Evolutionary conservation across 306 rosid genomes (phyloP), one percentile per base, ranked within the genome.

Genomic region (Vicia faba): DNA sequence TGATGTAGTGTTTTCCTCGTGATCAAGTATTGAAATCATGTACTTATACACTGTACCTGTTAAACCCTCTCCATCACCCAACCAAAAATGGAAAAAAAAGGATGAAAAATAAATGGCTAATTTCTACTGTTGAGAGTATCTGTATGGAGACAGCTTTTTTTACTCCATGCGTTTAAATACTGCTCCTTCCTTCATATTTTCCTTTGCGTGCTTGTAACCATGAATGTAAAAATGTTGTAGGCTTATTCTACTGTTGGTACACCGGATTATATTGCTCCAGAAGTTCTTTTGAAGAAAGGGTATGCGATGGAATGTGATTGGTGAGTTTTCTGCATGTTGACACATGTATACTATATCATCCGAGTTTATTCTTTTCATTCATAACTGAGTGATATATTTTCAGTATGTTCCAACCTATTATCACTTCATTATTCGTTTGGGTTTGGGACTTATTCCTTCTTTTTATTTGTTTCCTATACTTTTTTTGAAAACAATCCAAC

Each of bases 211-310:
- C 59, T 43, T 76, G 41, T 62, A 75, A 66, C 51, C 65, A 39
- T 77, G 48, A 55, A 35, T 71, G 45, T 49, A 56, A 78, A 64
- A 79, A 69, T 29, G 61, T 77, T 86, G 76, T 83, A 95, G 99
- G 99, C 99, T 76, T 95, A 90, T 82, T 95, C 99, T 40, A 90
- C 99, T n/a, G 99, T 95, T 75, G 99, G 99, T 63, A 95, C 99
- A 36, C 99, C 99, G 4, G 99, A 93, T 78, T 93, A 93, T 70
- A 93, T 93, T 83, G 99, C 99, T 74, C 99, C 99, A 14, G 99
- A 93, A 84, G 99, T 95, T 86, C 85, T 95, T 38, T 64, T 95
- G 87, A 95, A 95, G 84, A 95, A 90, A 85, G 99, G 99, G 56
- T 95, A 95, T 57, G 97, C 79, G 15, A 82, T 95, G 97, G 99